phyloP scores from a whole-genome alignment of 352 stramenopile species.

The Phytopythium ostracodes region DNA sequence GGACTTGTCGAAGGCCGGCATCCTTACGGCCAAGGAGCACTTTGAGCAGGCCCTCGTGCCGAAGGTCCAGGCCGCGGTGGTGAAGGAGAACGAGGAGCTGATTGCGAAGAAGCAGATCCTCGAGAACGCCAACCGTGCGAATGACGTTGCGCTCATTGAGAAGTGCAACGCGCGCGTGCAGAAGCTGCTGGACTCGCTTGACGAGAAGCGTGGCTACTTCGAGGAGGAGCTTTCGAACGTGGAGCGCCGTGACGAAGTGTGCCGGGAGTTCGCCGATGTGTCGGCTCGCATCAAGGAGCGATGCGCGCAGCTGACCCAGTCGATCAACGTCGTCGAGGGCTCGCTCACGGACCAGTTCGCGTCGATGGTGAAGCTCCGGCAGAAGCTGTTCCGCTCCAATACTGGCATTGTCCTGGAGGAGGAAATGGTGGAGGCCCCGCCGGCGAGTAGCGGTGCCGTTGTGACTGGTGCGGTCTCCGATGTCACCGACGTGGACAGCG shows the following conservation, averaged over 20 bases:
- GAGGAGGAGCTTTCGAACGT: slow-evolving; percentile 70
- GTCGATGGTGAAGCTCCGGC: slow-evolving; percentile 69
- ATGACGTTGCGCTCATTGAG: slow-evolving; percentile 68
- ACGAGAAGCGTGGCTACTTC: slow-evolving; percentile 74
- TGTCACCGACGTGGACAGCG: slow-evolving; percentile 1
- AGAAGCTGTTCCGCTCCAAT: slow-evolving; percentile 65
- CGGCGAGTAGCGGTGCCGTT: not conserved
- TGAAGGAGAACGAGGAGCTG: slow-evolving; percentile 80
- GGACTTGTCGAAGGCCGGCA: slow-evolving; percentile 53
- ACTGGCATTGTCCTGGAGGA: slow-evolving; percentile 39
- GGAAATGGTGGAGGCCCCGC: slow-evolving; percentile 20
- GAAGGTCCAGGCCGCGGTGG: slow-evolving; percentile 64
- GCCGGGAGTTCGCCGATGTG: slow-evolving; percentile 69
- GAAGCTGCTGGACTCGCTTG: slow-evolving; percentile 58
- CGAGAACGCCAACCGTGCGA: slow-evolving; percentile 44
- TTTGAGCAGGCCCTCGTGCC: slow-evolving; percentile 69
- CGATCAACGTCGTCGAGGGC: slow-evolving; percentile 75
- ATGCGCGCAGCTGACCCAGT: slow-evolving; percentile 63
- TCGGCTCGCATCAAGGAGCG: slow-evolving; percentile 77
- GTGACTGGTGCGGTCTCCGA: not conserved
- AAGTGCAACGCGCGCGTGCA: slow-evolving; percentile 67
- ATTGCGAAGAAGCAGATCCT: slow-evolving; percentile 75
- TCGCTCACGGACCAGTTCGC: slow-evolving; percentile 74
- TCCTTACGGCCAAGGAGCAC: slow-evolving; percentile 59
- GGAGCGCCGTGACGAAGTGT: slow-evolving; percentile 73